Conservation (phyloP, 306 rosid species). For the Cucurbita moschata region DNA sequence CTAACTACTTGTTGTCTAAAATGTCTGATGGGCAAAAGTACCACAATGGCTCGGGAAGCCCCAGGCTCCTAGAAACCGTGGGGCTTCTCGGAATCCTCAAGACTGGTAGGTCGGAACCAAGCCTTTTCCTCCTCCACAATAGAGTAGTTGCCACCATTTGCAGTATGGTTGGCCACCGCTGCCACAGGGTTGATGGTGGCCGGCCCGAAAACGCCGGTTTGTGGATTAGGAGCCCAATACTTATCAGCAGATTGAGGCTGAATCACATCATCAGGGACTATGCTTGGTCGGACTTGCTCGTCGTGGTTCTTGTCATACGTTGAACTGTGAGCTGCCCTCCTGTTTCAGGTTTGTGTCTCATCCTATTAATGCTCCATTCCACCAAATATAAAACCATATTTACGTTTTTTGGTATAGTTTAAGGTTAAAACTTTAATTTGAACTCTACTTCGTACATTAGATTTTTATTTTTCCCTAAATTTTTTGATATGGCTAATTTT, state of each 20-base stretch:
- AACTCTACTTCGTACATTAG: no score
- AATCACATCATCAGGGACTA: constrained; percentile 62
- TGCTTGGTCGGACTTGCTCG: constrained; percentile 28
- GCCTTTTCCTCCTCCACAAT: constrained; percentile 73
- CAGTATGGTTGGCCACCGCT: background rate
- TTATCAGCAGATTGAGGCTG: constrained; percentile 32
- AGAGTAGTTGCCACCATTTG: constrained; percentile 10
- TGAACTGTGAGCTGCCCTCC: constrained; percentile 55
- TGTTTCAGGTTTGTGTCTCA: background rate
- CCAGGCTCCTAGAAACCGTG: background rate
- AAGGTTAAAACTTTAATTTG: no score
- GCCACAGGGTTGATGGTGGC: background rate
- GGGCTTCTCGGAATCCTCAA: constrained; percentile 96
- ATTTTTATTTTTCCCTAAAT: no score
- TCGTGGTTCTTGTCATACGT: constrained; percentile 76
- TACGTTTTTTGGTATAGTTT: no score
- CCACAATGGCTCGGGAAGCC: background rate
- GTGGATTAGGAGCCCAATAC: constrained; percentile 90
- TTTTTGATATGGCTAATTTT: no score
- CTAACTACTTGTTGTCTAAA: background rate
- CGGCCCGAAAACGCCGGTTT: constrained; percentile 90
- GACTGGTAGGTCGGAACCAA: constrained; percentile 77
- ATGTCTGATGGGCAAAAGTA: background rate
- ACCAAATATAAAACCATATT: no score
- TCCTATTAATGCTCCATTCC: no score